Evolutionary conservation across 1,284 basidiomycete species (phyloP).

Genomic region (Malassezia yamatoensis): DNA sequence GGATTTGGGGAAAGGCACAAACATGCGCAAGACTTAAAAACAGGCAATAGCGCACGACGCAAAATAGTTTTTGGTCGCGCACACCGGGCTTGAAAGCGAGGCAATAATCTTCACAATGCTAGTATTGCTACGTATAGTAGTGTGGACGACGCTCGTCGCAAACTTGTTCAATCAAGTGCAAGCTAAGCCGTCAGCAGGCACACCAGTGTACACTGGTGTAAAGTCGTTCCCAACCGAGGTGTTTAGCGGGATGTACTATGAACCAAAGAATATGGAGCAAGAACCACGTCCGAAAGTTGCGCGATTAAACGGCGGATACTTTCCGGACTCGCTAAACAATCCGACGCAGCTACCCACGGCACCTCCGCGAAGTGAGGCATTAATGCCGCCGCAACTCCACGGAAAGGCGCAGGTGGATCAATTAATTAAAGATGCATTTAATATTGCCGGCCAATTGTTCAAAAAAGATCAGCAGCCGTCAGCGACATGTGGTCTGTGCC

Average conservation of each 20-base stretch:
- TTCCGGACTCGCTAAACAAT: slow-evolving; percentile 55
- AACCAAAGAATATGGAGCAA: slow-evolving; percentile 23
- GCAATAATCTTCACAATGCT: no score
- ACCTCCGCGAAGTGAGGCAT: slow-evolving; percentile 6
- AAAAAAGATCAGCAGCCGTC: slow-evolving; percentile 36
- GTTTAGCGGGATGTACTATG: slow-evolving; percentile 32
- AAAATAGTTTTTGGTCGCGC: no score
- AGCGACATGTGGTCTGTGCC: slow-evolving; percentile 58
- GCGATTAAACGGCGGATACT: slow-evolving; percentile 27
- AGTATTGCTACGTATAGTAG: no score
- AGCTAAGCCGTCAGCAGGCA: slow-evolving; percentile 15
- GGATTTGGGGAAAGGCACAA: no score
- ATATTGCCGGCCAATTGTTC: slow-evolving; percentile 52
- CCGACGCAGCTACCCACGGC: slow-evolving; percentile 56
- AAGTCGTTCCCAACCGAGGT: slow-evolving; percentile 42
- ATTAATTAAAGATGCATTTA: slow-evolving; percentile 4
- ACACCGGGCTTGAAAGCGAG: no score
- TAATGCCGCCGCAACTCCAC: slow-evolving; percentile 7
- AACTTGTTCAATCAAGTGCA: no score
- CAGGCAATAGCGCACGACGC: no score
- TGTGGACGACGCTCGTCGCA: no score
- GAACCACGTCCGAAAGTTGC: slow-evolving; percentile 35
- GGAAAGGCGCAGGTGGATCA: slow-evolving; percentile 2
- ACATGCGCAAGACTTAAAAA: no score
- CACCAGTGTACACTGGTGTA: slow-evolving; percentile 33